Evolutionary conservation across 768 basidiomycete species (phyloP).

Genomic region (Suillus americanus): DNA sequence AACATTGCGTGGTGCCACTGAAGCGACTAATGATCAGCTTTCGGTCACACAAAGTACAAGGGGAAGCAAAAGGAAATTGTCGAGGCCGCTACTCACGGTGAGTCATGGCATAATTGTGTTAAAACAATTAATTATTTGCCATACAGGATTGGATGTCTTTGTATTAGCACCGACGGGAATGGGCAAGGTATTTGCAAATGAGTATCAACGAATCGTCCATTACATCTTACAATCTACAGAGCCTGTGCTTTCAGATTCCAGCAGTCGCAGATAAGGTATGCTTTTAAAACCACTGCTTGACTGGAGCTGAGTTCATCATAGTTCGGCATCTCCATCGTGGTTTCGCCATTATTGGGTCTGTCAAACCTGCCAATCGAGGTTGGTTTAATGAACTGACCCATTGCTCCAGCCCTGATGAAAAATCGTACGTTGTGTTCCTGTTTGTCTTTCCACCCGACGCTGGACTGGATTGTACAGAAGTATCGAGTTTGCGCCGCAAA

Average conservation of each 20-base stretch:
- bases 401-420: constrained; percentile 68
- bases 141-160: constrained; percentile 66
- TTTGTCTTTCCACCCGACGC: neutral
- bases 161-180: constrained; percentile 87
- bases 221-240: constrained; percentile 39
- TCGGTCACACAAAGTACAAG: constrained; percentile 67
- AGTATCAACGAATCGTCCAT: neutral
- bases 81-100: constrained; percentile 65
- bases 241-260: constrained; percentile 84
- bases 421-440: constrained; percentile 53
- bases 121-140: neutral
- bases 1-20: neutral
- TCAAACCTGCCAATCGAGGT: neutral
- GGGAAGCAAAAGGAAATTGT: constrained; percentile 80
- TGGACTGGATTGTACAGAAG: constrained; percentile 43
- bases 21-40: constrained; percentile 44
- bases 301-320: constrained; percentile 22
- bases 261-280: constrained; percentile 62
- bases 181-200: constrained; percentile 61
- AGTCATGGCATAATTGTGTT: constrained; percentile 7
- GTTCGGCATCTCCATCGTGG: constrained; percentile 71
- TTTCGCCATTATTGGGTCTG: constrained; percentile 76
- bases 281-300: neutral
- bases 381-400: neutral
- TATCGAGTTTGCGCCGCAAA: constrained; percentile 55